Percentiles rank a stretch among this genome's conserved stretches.
phyloP scores from a whole-genome alignment of 2,329 filamentous ascomycete species.

The Claviceps sp. region DNA sequence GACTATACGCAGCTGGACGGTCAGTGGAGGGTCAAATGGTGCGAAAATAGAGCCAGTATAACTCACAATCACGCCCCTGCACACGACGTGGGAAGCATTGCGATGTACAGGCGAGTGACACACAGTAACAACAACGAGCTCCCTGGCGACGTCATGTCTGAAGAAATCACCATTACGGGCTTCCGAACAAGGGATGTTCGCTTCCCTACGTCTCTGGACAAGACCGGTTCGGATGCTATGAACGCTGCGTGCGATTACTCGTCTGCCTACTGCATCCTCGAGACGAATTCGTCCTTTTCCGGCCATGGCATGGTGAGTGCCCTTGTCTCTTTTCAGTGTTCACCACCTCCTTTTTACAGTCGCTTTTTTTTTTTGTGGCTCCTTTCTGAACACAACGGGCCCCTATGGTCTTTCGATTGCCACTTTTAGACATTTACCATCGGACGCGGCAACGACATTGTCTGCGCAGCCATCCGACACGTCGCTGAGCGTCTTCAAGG shows the following conservation, averaged over 20 bases:
- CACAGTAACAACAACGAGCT: neutral
- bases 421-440: conserved; percentile 59
- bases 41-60: no score
- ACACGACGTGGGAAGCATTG: no score
- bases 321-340: neutral
- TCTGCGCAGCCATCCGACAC: conserved; percentile 71
- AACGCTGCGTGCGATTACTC: conserved; percentile 90
- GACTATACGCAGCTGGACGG: no score
- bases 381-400: neutral
- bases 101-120: no score
- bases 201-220: conserved; percentile 85
- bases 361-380: neutral
- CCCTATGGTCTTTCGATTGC: neutral
- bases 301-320: conserved; percentile 64
- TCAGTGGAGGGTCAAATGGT: no score
- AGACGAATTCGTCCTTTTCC: conserved; percentile 58
- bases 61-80: no score
- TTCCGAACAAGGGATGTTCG: conserved; percentile 62
- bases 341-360: no score
- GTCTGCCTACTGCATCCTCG: conserved; percentile 81
- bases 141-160: neutral
- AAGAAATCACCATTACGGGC: conserved; percentile 56
- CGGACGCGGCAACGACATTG: conserved; percentile 82
- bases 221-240: conserved; percentile 96
- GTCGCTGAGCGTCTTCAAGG: conserved; percentile 64